Evolutionary conservation across 257 asterid species (phyloP).

Genomic region (Paulownia fortunei): DNA sequence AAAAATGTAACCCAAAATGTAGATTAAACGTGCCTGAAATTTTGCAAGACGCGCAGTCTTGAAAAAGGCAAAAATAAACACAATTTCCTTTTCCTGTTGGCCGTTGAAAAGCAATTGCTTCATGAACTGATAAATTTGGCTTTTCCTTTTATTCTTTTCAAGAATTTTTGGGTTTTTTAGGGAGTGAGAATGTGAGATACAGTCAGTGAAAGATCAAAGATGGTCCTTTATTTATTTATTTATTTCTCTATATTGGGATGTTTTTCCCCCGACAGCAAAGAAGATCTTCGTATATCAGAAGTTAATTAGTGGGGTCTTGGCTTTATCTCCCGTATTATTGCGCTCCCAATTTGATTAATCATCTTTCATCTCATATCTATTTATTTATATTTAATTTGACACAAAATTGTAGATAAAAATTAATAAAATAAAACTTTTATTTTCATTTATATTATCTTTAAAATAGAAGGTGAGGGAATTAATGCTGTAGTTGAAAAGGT

Average conservation of each 20-base stretch:
- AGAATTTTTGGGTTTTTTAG: not conserved
- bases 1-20: not conserved
- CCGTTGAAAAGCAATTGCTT: conserved; percentile 11
- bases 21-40: conserved; percentile 25
- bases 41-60: not conserved
- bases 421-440: too few species aligned
- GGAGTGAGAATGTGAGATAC: not conserved
- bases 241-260: not conserved
- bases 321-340: not conserved
- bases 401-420: too few species aligned
- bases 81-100: not conserved
- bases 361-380: too few species aligned
- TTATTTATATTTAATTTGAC: too few species aligned
- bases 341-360: not conserved
- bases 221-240: not conserved
- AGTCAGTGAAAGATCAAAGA: conserved; percentile 11
- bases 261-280: conserved; percentile 20
- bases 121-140: not conserved
- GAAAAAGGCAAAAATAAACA: not conserved
- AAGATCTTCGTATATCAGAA: not conserved
- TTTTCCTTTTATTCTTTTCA: not conserved
- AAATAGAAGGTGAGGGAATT: too few species aligned
- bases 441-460: too few species aligned
- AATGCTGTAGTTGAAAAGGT: too few species aligned
- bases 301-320: conserved; percentile 13